Evolutionary conservation across 306 rosid genomes (phyloP), one percentile per base, ranked within the genome.

Genomic region (Cercis canadensis): DNA sequence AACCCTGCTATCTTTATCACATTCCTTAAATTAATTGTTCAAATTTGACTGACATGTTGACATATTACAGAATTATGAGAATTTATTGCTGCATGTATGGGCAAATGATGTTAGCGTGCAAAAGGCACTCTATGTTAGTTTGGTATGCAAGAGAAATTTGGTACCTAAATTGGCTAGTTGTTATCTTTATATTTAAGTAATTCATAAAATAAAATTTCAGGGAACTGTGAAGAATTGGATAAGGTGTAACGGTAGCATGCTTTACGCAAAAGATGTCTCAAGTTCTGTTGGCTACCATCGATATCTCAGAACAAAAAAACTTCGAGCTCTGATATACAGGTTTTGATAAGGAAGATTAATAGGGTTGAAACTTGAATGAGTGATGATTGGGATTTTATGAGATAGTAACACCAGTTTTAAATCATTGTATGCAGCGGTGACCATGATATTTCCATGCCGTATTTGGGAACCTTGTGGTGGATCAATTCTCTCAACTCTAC

Each of bases 401-500:
- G 29, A 24, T 24, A 24, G 29, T 14, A 2, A 10, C 58, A 12
- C 11, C 14, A 16, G 12, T 7, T 59, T 59, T 7, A n/a, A 11
- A 5, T 4, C 13, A n/a, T 7, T 62, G 8, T 5, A 17, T 62
- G 46, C 51, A 81, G 88, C 34, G 85, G 88, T 7, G 91, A 86
- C 61, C 91, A 83, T 60, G 91, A 83, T 59, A 21, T 78, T 21
- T 0, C 0, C 1, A 55, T 86, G 1, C 69, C 83, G 6, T 77
- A 65, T 66, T 0, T 63, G 36, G 86, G 71, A 6, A 86, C 88
- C 24, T 70, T 81, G 66, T 83, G 77, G 9, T 86, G 88, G 88
- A 86, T 86, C 12, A 76, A 77, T 70, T 45, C 70, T 19, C 53
- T 75, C 36, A 86, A 75, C 59, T 81, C 68, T 46, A 60, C 86